These are phyloP conservation scores for Chrysopogon serrulatus DNA, from an alignment of 176 grass and related monocot species.

Conservation along the genomic window DNA sequence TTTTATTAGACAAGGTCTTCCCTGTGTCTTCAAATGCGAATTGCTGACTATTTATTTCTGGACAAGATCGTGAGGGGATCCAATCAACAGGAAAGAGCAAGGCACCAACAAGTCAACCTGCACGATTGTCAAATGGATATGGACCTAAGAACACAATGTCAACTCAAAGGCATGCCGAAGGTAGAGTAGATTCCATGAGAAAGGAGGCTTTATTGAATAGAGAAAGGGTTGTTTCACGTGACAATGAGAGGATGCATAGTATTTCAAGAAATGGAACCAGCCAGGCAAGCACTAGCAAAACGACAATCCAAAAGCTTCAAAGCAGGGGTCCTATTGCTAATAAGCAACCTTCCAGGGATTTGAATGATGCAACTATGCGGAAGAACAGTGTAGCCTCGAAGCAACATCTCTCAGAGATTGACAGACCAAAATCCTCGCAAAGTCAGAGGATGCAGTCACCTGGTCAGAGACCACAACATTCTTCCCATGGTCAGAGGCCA, in stretches of 20 bases:
- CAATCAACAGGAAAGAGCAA: slow-evolving; percentile 42
- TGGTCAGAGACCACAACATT: slow-evolving; percentile 30
- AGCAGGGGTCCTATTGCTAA: slow-evolving; percentile 22
- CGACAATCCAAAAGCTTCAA: slow-evolving; percentile 33
- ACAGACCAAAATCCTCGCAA: slow-evolving; percentile 22
- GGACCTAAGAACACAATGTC: slow-evolving; percentile 40
- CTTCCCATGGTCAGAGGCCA: slow-evolving; percentile 34
- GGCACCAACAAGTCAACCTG: slow-evolving; percentile 29
- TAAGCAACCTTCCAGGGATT: slow-evolving; percentile 52
- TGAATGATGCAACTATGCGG: slow-evolving; percentile 35
- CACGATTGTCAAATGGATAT: slow-evolving; percentile 42
- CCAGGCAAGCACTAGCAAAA: slow-evolving; percentile 35
- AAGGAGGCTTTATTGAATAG: slow-evolving; percentile 26
- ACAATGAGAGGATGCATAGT: slow-evolving; percentile 31
- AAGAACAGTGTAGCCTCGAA: slow-evolving; percentile 29
- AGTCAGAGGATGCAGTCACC: slow-evolving; percentile 33
- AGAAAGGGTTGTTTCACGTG: slow-evolving; percentile 21
- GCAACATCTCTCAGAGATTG: slow-evolving; percentile 22
- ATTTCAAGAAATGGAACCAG: slow-evolving; percentile 43
- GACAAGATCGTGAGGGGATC: slow-evolving; percentile 30
- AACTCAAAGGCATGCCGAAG: slow-evolving; percentile 28
- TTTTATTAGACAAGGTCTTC: neutral
- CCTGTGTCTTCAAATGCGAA: neutral
- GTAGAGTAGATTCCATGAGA: slow-evolving; percentile 37
- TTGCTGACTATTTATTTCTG: slow-evolving; percentile 11